These are phyloP conservation scores for Terana coerulea DNA, from an alignment of 768 basidiomycete genomes.

Conservation along the genomic window DNA sequence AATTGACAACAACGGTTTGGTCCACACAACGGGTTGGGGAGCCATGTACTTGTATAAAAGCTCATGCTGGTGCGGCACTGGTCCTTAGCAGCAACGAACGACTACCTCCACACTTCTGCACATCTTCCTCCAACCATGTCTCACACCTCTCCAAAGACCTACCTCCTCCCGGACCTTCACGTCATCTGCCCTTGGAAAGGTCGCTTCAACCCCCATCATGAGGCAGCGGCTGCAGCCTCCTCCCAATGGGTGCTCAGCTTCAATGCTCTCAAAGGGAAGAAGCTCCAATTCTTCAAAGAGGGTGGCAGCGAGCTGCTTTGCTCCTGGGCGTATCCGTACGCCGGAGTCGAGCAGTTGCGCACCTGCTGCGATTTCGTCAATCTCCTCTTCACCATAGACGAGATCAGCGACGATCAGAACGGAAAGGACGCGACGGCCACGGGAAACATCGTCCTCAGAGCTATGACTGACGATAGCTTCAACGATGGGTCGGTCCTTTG, in stretches of 20 bases:
- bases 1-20: no score
- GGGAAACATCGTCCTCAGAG: conserved; percentile 48
- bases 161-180: conserved; percentile 56
- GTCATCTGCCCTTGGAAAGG: conserved; percentile 41
- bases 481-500: conserved; percentile 54
- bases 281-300: conserved; percentile 57
- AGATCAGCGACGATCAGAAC: conserved; percentile 63
- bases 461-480: conserved; percentile 47
- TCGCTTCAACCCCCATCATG: conserved; percentile 54
- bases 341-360: conserved; percentile 51
- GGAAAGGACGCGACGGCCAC: conserved; percentile 51
- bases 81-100: no score
- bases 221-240: conserved; percentile 50
- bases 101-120: no score
- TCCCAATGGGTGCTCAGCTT: conserved; percentile 61
- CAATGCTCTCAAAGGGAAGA: conserved; percentile 52
- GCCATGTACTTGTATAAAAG: no score
- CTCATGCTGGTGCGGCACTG: no score
- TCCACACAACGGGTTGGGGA: no score
- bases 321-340: conserved; percentile 58
- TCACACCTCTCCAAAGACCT: conserved; percentile 12
- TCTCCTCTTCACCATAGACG: conserved; percentile 62
- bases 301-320: conserved; percentile 58
- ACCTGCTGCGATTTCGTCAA: conserved; percentile 64
- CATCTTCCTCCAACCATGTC: background rate